Conservation (phyloP, 306 rosid species). For the Begonia peltatifolia region DNA sequence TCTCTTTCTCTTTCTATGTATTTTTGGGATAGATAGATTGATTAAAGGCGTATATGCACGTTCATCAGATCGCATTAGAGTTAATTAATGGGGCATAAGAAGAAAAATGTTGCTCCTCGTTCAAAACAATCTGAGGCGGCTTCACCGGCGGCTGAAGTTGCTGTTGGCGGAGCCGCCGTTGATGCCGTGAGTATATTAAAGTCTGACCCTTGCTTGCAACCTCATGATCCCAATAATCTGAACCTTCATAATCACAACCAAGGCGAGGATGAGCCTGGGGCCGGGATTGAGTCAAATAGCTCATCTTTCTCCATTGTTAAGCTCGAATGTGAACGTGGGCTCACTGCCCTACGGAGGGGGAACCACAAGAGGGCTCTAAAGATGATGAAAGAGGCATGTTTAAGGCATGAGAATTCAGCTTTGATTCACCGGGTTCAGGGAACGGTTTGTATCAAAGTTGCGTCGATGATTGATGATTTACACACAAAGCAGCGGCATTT, state of each 20-base stretch:
- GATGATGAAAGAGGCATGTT: constrained; percentile 64
- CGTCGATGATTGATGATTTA: constrained; percentile 50
- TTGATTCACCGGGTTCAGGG: constrained; percentile 74
- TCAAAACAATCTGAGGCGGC: constrained; percentile 47
- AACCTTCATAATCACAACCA: constrained; percentile 9
- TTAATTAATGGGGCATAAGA: constrained; percentile 70
- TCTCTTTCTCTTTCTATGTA: background rate
- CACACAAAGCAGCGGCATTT: constrained; percentile 57
- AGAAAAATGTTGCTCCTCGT: constrained; percentile 56
- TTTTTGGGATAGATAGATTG: background rate
- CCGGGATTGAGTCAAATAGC: constrained; percentile 31
- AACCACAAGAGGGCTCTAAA: constrained; percentile 74
- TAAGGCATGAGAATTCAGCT: constrained; percentile 46
- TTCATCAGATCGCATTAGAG: constrained; percentile 44
- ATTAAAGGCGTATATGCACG: constrained; percentile 31
- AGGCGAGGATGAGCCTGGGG: constrained; percentile 29
- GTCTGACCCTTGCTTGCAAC: constrained; percentile 10
- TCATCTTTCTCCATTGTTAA: constrained; percentile 38
- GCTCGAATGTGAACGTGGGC: constrained; percentile 78
- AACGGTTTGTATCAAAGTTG: constrained; percentile 58
- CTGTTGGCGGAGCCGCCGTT: constrained; percentile 36
- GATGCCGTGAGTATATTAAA: constrained; percentile 17
- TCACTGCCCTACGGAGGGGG: constrained; percentile 71
- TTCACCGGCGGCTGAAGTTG: constrained; percentile 28
- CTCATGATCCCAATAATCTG: constrained; percentile 10